Evolutionary conservation across 768 basidiomycete species (phyloP), one percentile per base, ranked within the genome.

Genomic region (Inosperma sp.): DNA sequence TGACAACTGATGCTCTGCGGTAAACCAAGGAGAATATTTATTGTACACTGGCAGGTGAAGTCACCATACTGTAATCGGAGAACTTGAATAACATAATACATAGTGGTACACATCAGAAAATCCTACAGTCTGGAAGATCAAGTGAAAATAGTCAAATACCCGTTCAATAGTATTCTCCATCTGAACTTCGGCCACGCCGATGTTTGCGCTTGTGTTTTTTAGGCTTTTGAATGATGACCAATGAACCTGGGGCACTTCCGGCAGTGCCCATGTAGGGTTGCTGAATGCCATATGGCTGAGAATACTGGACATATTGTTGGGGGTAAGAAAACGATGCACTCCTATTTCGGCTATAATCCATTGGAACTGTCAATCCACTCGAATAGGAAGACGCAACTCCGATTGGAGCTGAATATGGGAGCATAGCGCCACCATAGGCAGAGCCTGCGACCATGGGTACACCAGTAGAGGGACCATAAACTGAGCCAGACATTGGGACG

Each of bases 301-400:
- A 16, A 16, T 48, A 41, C 12, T 49, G 35, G 14, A 21, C n/a
- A n/a, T 56, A 48, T 41, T 59, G 57, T 36, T 65, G 65, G 6
- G 67, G 58, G 37, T 72, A 70, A 17, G 72, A 68, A 52, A 68
- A 66, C 5, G 73, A 72, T 19, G 61, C 57, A 44, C 66, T 71
- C 47, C 70, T 65, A 35, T 61, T 56, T 23, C 62, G 56, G 4
- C 51, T 34, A 42, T 62, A 56, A 2, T 55, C 62, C 54, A 62
- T 56, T 9, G 62, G 66, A 16, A 64, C 51, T 26, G 57, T 59
- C 21, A 67, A 59, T 49, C 65, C 57, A 22, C 52, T 56, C 9
- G 62, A 62, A 40, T 67, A 68, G 13, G 68, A 67, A 17, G 51
- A 30, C 29, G 63, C 42, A 30, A 59, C 52, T 16, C 63, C 56